Evolutionary conservation across 805 yeast species (phyloP).

Genomic region (Pichia manshurica): DNA sequence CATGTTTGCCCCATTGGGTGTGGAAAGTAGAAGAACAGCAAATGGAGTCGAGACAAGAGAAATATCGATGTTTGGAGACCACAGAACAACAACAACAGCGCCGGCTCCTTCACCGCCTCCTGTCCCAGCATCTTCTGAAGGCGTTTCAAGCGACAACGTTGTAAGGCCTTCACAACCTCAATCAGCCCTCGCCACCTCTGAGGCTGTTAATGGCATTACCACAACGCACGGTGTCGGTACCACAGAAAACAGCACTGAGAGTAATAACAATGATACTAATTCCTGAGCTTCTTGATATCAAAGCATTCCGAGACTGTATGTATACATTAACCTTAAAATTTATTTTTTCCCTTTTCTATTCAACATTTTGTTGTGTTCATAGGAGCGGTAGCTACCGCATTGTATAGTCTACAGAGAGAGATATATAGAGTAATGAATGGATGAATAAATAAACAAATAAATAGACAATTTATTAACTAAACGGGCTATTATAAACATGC

Average conservation of each 20-base stretch:
- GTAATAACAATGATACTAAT: neutral
- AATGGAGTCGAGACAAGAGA: conserved; percentile 38
- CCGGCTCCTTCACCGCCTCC: neutral
- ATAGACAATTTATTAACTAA: no score
- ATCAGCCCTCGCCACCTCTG: no score
- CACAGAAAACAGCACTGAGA: neutral
- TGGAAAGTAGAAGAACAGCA: conserved; percentile 42
- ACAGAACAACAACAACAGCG: neutral
- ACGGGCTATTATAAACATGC: no score
- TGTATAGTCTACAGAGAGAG: neutral
- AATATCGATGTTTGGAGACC: conserved; percentile 2
- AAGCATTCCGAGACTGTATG: no score
- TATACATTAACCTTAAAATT: neutral
- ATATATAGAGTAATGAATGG: neutral
- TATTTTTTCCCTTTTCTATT: neutral
- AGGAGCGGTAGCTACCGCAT: neutral
- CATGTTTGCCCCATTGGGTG: conserved; percentile 40
- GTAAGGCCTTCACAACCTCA: no score
- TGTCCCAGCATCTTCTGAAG: neutral
- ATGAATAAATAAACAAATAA: no score
- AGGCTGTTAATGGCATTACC: neutral
- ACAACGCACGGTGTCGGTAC: no score
- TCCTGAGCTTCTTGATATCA: neutral
- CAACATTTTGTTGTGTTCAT: neutral
- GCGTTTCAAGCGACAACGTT: no score